Conservation (phyloP, 345 rosid species). For the thale cress (Arabidopsis thaliana) region TAIR10.1 NC_003070.9:4704501-4705000, state of each 20-base stretch:
- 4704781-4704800: constrained; percentile 23
- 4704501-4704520: constrained; percentile 46
- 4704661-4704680: constrained; percentile 32
- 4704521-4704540: constrained; percentile 47
- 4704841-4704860: constrained; percentile 24
- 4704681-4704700: constrained; percentile 33
- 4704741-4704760: background rate
- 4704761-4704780: constrained; percentile 9
- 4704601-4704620: background rate
- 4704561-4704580: constrained; percentile 32
- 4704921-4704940: background rate
- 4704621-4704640: background rate
- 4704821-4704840: background rate
- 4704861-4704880: constrained; percentile 33
- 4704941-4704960: background rate
- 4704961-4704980: background rate
- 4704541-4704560: constrained; percentile 27
- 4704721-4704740: background rate
- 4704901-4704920: background rate
- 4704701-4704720: constrained; percentile 41
- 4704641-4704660: constrained; percentile 1
- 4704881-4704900: background rate
- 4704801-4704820: constrained; percentile 24
- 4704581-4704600: constrained; percentile 49
- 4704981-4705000: background rate